Evolutionary conservation across 805 yeast genomes (phyloP).

Genomic region (Kodamaea laetipori): DNA sequence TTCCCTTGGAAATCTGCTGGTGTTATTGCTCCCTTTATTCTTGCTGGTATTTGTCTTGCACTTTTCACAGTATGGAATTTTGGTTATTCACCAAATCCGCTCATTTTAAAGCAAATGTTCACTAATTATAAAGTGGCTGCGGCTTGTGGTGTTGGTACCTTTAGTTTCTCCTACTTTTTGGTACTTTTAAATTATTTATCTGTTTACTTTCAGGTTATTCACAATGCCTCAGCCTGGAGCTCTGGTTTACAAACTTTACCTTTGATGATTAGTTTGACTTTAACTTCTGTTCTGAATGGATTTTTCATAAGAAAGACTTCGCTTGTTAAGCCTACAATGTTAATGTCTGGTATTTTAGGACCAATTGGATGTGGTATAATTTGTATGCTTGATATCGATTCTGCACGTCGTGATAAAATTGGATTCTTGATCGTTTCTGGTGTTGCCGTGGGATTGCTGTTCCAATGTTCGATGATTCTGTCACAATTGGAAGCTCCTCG

Average conservation of each 20-base stretch:
- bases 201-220: slow-evolving; percentile 43
- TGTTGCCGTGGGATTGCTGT: slow-evolving; percentile 37
- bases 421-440: slow-evolving; percentile 39
- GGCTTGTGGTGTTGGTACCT: slow-evolving; percentile 39
- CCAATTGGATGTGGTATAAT: slow-evolving; percentile 40
- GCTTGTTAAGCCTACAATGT: slow-evolving; percentile 33
- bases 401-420: slow-evolving; percentile 26
- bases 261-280: slow-evolving; percentile 33
- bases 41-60: slow-evolving; percentile 44
- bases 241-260: slow-evolving; percentile 43
- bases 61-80: slow-evolving; percentile 45
- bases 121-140: slow-evolving; percentile 36
- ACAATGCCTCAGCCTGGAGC: slow-evolving; percentile 34
- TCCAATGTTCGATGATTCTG: slow-evolving; percentile 38
- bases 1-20: slow-evolving; percentile 59
- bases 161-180: slow-evolving; percentile 44
- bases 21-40: slow-evolving; percentile 48
- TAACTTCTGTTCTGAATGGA: slow-evolving; percentile 35
- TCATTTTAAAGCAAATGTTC: slow-evolving; percentile 47
- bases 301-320: slow-evolving; percentile 31
- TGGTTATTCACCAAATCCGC: slow-evolving; percentile 45
- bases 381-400: slow-evolving; percentile 26
- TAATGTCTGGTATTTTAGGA: slow-evolving; percentile 32
- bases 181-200: slow-evolving; percentile 35
- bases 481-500: slow-evolving; percentile 41